Evolutionary conservation across 2,329 filamentous ascomycete genomes (phyloP).

Genomic region (Ophiocordyceps sinensis): DNA sequence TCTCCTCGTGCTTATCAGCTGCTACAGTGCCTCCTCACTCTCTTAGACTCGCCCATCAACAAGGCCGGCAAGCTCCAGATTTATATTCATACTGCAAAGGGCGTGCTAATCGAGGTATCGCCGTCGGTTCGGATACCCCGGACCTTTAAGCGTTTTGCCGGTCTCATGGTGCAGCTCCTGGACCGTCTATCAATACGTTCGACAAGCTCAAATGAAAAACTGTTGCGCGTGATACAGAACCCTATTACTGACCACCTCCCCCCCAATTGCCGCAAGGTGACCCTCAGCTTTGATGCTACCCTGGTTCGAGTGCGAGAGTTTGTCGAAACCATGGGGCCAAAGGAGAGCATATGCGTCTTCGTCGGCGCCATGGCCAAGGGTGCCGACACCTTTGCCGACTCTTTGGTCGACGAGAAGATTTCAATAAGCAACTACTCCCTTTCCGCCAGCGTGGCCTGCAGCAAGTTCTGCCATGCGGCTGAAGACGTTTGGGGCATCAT

Average conservation of each 20-base stretch:
- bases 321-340: constrained; percentile 59
- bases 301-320: constrained; percentile 84
- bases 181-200: constrained; percentile 93
- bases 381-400: constrained; percentile 85
- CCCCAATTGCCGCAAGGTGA: constrained; percentile 94
- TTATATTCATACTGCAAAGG: constrained; percentile 95
- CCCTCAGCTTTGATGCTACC: constrained; percentile 82
- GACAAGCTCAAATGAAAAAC: constrained; percentile 92
- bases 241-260: constrained; percentile 95
- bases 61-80: constrained; percentile 96
- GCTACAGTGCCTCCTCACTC: constrained; percentile 77
- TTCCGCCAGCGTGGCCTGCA: constrained; percentile 94
- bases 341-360: constrained; percentile 95
- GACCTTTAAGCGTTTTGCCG: constrained; percentile 97
- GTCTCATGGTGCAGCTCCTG: constrained; percentile 94
- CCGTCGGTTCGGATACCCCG: constrained; percentile 95
- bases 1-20: constrained; percentile 19
- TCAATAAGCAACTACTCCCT: constrained; percentile 97
- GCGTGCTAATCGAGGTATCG: constrained; percentile 93
- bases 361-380: constrained; percentile 98
- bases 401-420: constrained; percentile 91
- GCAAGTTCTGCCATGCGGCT: constrained; percentile 97
- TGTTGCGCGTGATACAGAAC: constrained; percentile 94
- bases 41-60: constrained; percentile 96
- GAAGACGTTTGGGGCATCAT: constrained; percentile 94